These are phyloP conservation scores for Chimonanthus praecox DNA, from an alignment of 164 flowering plant species.

Conservation along the genomic window DNA sequence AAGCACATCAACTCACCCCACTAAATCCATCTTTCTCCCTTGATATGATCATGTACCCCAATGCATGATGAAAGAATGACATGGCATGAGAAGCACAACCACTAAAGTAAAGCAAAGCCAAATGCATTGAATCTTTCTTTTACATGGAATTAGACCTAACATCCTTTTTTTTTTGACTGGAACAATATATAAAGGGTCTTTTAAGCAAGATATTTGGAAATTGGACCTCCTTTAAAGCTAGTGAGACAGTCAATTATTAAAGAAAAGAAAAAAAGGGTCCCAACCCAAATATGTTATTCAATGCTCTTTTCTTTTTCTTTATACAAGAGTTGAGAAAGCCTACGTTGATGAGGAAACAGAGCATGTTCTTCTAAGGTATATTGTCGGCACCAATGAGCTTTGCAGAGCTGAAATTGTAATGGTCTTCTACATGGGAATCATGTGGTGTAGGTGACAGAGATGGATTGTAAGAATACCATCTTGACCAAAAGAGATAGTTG, in stretches of 20 bases:
- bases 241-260: constrained; percentile 12
- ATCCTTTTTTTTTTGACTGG: constrained; percentile 2
- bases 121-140: constrained; percentile 26
- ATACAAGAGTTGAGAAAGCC: constrained; percentile 8
- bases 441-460: constrained; percentile 21
- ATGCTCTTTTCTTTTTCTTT: not conserved
- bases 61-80: not conserved
- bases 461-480: constrained; percentile 44
- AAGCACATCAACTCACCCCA: not conserved
- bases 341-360: not conserved
- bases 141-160: constrained; percentile 21
- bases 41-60: not conserved
- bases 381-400: constrained; percentile 17
- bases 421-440: constrained; percentile 17
- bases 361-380: constrained; percentile 15
- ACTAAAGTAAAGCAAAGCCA: not conserved
- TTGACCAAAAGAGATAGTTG: constrained; percentile 58
- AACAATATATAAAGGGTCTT: not conserved
- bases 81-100: constrained; percentile 1
- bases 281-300: constrained; percentile 2
- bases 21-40: not conserved
- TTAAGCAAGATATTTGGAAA: constrained; percentile 11
- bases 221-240: constrained; percentile 9
- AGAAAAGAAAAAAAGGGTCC: not conserved
- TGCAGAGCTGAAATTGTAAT: constrained; percentile 19